phyloP scores from a whole-genome alignment of 169 alveolate genomes.

The Plasmodium coatneyi region DNA sequence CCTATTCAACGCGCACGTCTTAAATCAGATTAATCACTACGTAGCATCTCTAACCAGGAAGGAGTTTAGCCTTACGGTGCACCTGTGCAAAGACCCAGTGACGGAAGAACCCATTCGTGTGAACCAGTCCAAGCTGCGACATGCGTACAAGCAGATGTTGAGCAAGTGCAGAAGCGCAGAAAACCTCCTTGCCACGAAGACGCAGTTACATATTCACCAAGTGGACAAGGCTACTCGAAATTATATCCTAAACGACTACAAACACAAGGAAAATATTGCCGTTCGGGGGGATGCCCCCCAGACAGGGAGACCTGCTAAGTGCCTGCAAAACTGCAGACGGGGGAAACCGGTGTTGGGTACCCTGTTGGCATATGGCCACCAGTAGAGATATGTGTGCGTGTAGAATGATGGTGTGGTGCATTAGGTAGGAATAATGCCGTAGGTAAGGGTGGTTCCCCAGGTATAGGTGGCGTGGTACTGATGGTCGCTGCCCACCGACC shows the following conservation, averaged over 20 bases:
- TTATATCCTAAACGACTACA: slow-evolving; percentile 47
- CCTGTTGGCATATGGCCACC: slow-evolving; percentile 1
- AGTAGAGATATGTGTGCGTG: background rate
- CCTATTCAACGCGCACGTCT: background rate
- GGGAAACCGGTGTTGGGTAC: slow-evolving; percentile 8
- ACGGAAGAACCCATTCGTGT: background rate
- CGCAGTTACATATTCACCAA: background rate
- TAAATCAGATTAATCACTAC: background rate
- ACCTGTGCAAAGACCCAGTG: slow-evolving; percentile 11
- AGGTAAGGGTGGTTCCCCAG: too few species aligned
- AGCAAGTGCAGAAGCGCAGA: background rate
- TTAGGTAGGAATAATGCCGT: too few species aligned
- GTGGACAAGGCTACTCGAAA: background rate
- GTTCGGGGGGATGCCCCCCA: background rate
- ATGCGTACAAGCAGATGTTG: background rate
- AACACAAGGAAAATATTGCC: slow-evolving; percentile 25
- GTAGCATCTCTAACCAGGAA: background rate
- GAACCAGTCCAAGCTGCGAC: background rate
- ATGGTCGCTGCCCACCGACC: too few species aligned
- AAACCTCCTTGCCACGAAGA: background rate
- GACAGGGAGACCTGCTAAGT: slow-evolving; percentile 27
- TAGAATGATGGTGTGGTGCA: too few species aligned
- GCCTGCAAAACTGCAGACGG: slow-evolving; percentile 10
- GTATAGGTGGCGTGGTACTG: too few species aligned
- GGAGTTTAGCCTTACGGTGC: background rate